These are phyloP conservation scores for Ceratocystis huliohia DNA, from an alignment of 2,329 filamentous ascomycete species.

Conservation along the genomic window DNA sequence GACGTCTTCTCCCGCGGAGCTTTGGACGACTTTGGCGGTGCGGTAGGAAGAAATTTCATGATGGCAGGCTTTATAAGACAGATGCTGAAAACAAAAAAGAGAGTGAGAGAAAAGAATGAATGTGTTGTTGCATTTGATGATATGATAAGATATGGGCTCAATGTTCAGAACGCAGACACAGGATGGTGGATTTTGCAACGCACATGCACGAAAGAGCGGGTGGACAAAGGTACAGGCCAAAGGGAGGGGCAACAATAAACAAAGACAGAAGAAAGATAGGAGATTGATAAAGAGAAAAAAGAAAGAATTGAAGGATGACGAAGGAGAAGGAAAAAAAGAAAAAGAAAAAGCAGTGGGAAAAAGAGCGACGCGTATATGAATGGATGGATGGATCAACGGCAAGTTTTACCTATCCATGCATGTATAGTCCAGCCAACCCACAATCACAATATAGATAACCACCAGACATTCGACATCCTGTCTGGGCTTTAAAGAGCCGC, in stretches of 20 bases:
- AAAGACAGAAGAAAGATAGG: constrained; percentile 38
- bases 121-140: background rate
- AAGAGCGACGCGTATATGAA: background rate
- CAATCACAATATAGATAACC: too few species aligned
- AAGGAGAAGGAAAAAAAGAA: background rate
- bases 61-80: constrained; percentile 21
- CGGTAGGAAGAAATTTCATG: constrained; percentile 20
- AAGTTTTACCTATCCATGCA: background rate
- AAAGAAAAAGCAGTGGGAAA: background rate
- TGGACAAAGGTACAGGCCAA: too few species aligned
- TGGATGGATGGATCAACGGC: background rate
- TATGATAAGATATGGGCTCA: background rate
- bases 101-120: constrained; percentile 38
- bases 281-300: constrained; percentile 21
- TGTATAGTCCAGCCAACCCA: too few species aligned
- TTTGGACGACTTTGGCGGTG: constrained; percentile 20
- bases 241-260: constrained; percentile 25
- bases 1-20: constrained; percentile 21
- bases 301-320: background rate
- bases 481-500: too few species aligned
- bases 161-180: background rate
- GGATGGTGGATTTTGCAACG: background rate
- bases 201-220: background rate
- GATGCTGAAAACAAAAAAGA: background rate
- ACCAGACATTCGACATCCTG: too few species aligned